A percentile compares a stretch with the other conserved stretches of the same genome.
These are phyloP conservation scores for Trichosporon faecale DNA, from an alignment of 1,284 basidiomycete genomes.

Conservation along the genomic window DNA sequence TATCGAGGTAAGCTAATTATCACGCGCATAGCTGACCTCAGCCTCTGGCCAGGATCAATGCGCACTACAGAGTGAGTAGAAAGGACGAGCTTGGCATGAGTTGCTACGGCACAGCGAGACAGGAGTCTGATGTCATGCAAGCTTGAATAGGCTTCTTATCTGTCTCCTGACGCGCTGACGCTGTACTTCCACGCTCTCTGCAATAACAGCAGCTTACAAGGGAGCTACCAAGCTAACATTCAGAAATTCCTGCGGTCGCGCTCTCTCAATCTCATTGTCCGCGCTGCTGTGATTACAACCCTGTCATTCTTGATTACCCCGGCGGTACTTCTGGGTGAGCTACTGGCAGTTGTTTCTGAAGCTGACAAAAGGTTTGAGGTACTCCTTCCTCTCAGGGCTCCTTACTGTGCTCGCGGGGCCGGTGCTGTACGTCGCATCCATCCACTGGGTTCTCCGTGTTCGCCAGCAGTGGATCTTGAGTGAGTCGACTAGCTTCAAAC, in stretches of 20 bases:
- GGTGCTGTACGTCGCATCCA: constrained; percentile 60
- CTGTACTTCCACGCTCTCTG: too few relatives aligned
- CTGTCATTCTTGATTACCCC: not conserved
- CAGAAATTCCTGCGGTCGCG: constrained; percentile 37
- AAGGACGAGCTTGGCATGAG: too few relatives aligned
- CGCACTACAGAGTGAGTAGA: constrained; percentile 38
- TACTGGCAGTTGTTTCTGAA: not conserved
- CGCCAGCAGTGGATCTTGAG: constrained; percentile 35
- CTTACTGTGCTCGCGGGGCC: constrained; percentile 26
- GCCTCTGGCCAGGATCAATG: constrained; percentile 32
- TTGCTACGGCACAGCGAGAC: too few relatives aligned
- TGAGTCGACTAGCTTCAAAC: constrained; percentile 18
- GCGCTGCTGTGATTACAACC: constrained; percentile 15
- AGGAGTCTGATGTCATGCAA: too few relatives aligned
- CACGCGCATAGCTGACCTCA: constrained; percentile 14
- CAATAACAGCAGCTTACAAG: not conserved
- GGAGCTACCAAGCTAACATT: constrained; percentile 5
- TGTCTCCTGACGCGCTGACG: too few relatives aligned
- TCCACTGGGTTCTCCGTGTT: constrained; percentile 53
- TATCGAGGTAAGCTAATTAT: not conserved
- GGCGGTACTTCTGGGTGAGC: not conserved
- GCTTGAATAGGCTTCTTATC: not conserved
- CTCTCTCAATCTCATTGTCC: constrained; percentile 29
- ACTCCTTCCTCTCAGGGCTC: constrained; percentile 12
- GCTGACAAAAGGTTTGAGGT: constrained; percentile 19